Conservation (phyloP, 2,329 filamentous ascomycete genomes). For the Paecilomyces sp. region DNA sequence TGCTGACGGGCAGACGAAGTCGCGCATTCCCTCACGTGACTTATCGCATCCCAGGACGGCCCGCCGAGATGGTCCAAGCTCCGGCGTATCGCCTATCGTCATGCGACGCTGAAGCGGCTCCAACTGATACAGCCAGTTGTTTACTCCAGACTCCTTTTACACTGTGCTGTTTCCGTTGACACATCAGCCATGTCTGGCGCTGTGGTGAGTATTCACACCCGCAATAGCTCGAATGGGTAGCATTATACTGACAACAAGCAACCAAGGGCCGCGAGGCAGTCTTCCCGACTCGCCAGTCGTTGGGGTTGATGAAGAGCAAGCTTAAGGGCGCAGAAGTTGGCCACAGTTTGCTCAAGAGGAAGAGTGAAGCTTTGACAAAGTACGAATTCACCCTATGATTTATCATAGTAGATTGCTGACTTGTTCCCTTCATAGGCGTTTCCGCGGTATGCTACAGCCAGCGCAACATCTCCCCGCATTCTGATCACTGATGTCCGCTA, state of each 20-base stretch:
- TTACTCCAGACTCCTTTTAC: background rate
- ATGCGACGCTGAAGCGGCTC: slow-evolving; percentile 2
- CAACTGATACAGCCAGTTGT: background rate
- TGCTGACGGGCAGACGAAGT: slow-evolving; percentile 17
- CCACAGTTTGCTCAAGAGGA: slow-evolving; percentile 91
- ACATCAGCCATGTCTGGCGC: slow-evolving; percentile 35
- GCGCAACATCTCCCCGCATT: slow-evolving; percentile 15
- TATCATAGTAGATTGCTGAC: slow-evolving; percentile 11
- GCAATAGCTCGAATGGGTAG: slow-evolving; percentile 7
- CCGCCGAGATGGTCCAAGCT: slow-evolving; percentile 11
- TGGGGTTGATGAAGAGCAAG: slow-evolving; percentile 96
- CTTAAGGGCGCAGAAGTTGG: slow-evolving; percentile 88
- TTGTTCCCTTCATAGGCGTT: slow-evolving; percentile 54
- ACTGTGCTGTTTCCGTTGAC: slow-evolving; percentile 1
- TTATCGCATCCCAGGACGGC: slow-evolving; percentile 10
- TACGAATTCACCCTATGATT: slow-evolving; percentile 36
- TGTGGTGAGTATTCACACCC: slow-evolving; percentile 21
- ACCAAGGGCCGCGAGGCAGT: slow-evolving; percentile 84
- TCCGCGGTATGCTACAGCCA: slow-evolving; percentile 60
- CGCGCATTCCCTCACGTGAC: slow-evolving; percentile 18
- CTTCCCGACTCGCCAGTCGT: slow-evolving; percentile 94
- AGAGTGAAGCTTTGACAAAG: slow-evolving; percentile 98
- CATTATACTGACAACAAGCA: slow-evolving; percentile 11
- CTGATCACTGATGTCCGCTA: slow-evolving; percentile 16
- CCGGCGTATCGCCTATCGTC: slow-evolving; percentile 8